Conservation (phyloP, 225 moss, liverwort and hornwort species). For the Takakia lepidozioides region DNA sequence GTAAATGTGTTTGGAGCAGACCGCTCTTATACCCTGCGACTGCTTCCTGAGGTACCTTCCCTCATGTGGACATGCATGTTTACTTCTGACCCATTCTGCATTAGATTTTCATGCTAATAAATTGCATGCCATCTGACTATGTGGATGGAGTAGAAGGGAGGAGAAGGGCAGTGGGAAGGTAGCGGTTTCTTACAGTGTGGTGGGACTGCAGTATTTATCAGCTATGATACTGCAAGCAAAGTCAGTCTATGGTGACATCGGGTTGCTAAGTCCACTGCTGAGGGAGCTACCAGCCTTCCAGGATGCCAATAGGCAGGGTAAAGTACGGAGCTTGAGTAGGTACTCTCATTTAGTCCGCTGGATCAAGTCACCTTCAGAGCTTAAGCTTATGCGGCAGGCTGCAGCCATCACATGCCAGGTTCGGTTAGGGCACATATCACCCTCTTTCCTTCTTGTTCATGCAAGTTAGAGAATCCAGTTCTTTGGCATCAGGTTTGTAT, state of each 20-base stretch:
- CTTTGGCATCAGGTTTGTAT: too few species aligned
- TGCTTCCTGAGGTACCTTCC: slow-evolving; percentile 51
- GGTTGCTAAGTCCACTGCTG: slow-evolving; percentile 37
- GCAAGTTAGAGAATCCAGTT: too few species aligned
- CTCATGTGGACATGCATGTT: neutral
- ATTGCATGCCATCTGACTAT: too few species aligned
- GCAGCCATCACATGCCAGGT: slow-evolving; percentile 95
- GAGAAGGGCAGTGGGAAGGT: too few species aligned
- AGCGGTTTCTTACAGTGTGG: too few species aligned
- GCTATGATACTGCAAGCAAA: slow-evolving; percentile 57
- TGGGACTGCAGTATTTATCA: slow-evolving; percentile 66
- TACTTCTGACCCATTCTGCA: neutral
- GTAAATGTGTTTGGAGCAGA: slow-evolving; percentile 69
- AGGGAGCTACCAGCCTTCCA: slow-evolving; percentile 51
- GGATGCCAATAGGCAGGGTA: slow-evolving; percentile 56
- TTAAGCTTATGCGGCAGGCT: slow-evolving; percentile 67
- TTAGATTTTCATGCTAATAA: neutral
- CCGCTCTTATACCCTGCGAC: slow-evolving; percentile 37
- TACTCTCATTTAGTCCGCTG: slow-evolving; percentile 73
- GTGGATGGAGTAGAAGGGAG: too few species aligned
- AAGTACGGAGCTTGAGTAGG: slow-evolving; percentile 55
- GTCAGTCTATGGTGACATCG: slow-evolving; percentile 58
- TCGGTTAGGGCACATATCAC: slow-evolving; percentile 1
- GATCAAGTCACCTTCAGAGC: slow-evolving; percentile 77
- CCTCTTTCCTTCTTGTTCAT: neutral